Base-by-base conservation (phyloP, 768 basidiomycete species). In the Panellus pusillus region DNA sequence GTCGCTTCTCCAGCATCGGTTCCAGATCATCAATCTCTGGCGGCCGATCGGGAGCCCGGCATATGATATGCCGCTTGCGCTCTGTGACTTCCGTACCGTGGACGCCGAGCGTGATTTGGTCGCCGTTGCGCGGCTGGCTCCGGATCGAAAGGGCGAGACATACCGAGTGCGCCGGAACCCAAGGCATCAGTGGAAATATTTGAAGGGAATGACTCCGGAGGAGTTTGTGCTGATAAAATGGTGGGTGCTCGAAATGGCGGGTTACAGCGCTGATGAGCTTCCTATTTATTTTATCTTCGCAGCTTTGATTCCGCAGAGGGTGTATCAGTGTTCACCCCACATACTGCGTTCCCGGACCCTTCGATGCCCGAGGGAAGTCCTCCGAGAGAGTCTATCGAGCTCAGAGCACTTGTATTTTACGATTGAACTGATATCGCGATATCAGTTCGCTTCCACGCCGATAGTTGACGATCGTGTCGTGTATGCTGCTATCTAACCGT, bases 401-500 rank as follows among this genome's bases (percentile, higher is more conserved):
- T 87, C 19, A 67, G 83, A 27, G 78, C 82, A 9, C 72, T 87
- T 32, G 82, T 85, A n/a, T 87, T 84, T 62, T 83, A 85, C 60
- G 79, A 83, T 36, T 54, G 47, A 49, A 48, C 41, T 32, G 46
- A 44, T 35, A 35, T 35, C 32, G 32, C 32, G 24, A 24, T 24
- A 24, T 24, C 24, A n/a, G n/a, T n/a, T n/a, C n/a, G n/a, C n/a
- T n/a, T n/a, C n/a, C n/a, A n/a, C n/a, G n/a, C n/a, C n/a, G n/a
- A n/a, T n/a, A n/a, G n/a, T 51, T 35, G n/a, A 44, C 28, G 47
- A 49, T 50, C 32, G 36, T 13, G 32, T 50, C 41, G 49, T 37
- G 36, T 37, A n/a, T 37, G 6, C 13, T 12, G 36, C 7, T 37
- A 37, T 37, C n/a, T 6, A 37, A 37, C n/a, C n/a, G 36, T 2